phyloP scores from a whole-genome alignment of 116 monocot species.

The Iris pallida region DNA sequence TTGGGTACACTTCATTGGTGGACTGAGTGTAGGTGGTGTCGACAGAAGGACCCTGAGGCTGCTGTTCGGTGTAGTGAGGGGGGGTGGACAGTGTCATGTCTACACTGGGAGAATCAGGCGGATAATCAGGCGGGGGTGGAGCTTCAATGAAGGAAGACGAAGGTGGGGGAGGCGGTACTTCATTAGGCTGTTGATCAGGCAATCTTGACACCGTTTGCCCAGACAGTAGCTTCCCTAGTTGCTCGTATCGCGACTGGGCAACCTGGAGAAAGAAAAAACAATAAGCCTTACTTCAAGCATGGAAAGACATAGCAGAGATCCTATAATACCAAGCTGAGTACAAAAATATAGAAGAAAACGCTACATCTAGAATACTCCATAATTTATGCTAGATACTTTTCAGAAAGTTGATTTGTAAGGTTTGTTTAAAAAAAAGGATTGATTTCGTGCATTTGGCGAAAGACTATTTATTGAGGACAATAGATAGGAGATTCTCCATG shows the following conservation, averaged over 20 bases:
- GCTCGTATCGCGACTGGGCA: conserved; percentile 18
- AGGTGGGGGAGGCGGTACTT: conserved; percentile 1
- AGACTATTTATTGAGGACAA: too few species aligned
- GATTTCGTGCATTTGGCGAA: too few species aligned
- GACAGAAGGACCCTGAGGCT: neutral
- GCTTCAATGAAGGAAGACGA: neutral
- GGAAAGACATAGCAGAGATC: too few species aligned
- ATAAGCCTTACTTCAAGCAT: neutral
- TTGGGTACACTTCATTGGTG: conserved; percentile 31
- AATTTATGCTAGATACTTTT: neutral
- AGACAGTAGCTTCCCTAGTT: conserved; percentile 8
- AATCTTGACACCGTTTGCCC: neutral
- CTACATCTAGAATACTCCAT: neutral
- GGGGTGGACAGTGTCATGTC: too few species aligned
- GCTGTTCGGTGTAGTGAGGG: conserved; percentile 16
- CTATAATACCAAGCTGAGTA: too few species aligned
- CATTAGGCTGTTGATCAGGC: neutral
- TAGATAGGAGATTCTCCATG: too few species aligned
- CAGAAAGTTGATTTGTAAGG: too few species aligned
- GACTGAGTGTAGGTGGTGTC: conserved; percentile 8
- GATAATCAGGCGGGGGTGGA: neutral
- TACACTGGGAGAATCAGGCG: neutral
- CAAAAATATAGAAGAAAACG: too few species aligned
- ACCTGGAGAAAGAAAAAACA: conserved; percentile 8
- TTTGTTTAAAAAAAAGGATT: neutral